These are phyloP conservation scores for Epichloe coenophiala DNA, from an alignment of 2,329 filamentous ascomycete genomes.

Conservation along the genomic window DNA sequence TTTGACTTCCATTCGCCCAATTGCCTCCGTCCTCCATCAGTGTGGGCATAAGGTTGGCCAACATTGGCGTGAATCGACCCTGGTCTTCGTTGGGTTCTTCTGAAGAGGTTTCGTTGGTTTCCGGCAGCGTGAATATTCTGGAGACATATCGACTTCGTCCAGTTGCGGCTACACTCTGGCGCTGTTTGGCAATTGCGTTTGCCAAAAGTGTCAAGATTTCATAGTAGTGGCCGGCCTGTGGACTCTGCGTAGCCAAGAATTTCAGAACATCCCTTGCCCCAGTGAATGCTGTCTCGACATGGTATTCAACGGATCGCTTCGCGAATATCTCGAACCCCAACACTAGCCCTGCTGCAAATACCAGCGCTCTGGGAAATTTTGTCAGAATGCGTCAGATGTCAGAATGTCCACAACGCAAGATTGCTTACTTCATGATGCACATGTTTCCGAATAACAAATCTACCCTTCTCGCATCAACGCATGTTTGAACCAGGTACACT, in stretches of 20 bases:
- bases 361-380: conserved; percentile 26
- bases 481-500: conserved; percentile 40
- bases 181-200: conserved; percentile 29
- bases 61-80: not conserved
- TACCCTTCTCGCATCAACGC: conserved; percentile 31
- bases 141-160: conserved; percentile 16
- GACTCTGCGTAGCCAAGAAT: conserved; percentile 32
- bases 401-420: too few species aligned
- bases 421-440: conserved; percentile 42
- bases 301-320: conserved; percentile 28
- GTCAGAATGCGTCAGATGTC: too few species aligned
- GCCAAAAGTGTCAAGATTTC: conserved; percentile 37
- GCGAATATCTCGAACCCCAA: conserved; percentile 43
- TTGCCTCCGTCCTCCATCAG: conserved; percentile 3
- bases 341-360: conserved; percentile 43
- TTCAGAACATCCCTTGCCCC: conserved; percentile 35
- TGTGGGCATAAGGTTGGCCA: not conserved
- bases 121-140: conserved; percentile 13
- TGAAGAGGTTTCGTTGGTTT: not conserved
- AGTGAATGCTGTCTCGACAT: conserved; percentile 34
- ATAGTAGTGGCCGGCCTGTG: conserved; percentile 43
- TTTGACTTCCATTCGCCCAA: conserved; percentile 5
- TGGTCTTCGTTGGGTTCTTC: not conserved
- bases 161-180: conserved; percentile 11
- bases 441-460: conserved; percentile 37